Evolutionary conservation across 495 filamentous ascomycete genomes (phyloP).

Genomic region (Aeminium ludgeri): DNA sequence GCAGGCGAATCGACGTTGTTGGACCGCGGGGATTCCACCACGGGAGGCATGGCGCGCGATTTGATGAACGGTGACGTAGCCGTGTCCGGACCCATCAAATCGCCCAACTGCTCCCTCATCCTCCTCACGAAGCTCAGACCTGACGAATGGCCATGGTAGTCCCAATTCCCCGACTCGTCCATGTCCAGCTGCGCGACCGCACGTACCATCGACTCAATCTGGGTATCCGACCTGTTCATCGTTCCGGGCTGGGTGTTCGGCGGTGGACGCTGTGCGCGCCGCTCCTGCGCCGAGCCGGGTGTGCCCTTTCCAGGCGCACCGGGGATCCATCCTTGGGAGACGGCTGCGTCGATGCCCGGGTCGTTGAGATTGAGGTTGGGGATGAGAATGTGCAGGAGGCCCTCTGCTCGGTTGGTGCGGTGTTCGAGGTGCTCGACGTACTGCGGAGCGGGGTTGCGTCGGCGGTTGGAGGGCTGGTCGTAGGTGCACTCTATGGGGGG

Average conservation of each 20-base stretch:
- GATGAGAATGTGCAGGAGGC: conserved; percentile 58
- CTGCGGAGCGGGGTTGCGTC: conserved; percentile 86
- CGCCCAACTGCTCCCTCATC: conserved; percentile 74
- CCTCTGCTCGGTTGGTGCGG: conserved; percentile 68
- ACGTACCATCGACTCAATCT: conserved; percentile 89
- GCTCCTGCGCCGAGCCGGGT: conserved; percentile 1
- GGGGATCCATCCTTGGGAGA: conserved; percentile 26
- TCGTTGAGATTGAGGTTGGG: conserved; percentile 77
- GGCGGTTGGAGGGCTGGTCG: conserved; percentile 90
- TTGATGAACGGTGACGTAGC: conserved; percentile 25
- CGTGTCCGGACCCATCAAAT: conserved; percentile 35
- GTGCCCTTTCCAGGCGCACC: conserved; percentile 15
- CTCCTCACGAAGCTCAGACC: conserved; percentile 71
- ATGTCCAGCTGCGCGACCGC: conserved; percentile 77
- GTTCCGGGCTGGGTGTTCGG: background rate
- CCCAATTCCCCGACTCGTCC: conserved; percentile 82
- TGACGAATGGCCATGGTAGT: conserved; percentile 88
- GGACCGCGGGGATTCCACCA: conserved; percentile 60
- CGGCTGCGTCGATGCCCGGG: conserved; percentile 55
- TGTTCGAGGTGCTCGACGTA: conserved; percentile 85
- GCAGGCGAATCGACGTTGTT: conserved; percentile 39
- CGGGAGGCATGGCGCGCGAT: conserved; percentile 28
- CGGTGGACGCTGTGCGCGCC: background rate
- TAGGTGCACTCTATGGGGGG: conserved; percentile 70
- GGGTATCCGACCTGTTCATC: conserved; percentile 44